Base-by-base conservation (phyloP, 352 stramenopile genomes). In the Phytopythium sindhum region DNA sequence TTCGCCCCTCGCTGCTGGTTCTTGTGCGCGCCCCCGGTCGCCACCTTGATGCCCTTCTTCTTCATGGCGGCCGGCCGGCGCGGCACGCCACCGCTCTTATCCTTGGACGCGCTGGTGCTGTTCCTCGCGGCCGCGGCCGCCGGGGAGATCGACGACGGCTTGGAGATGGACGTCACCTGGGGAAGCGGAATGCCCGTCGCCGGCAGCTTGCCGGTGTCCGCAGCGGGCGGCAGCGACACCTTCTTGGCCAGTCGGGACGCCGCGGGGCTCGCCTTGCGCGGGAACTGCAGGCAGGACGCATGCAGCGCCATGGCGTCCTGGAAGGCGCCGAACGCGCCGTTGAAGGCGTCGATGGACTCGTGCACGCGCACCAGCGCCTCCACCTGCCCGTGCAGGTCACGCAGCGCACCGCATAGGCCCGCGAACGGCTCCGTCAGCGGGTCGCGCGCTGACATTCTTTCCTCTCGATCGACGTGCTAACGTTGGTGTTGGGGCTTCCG, bases 221-320 rank as follows among this genome's bases (percentile, higher is more conserved):
- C 70, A 12, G 64, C 42, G 37, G 64, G 60, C 63, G 67, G 70
- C 11, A 65, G 64, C 15, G 58, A 65, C 58, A 60, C 67, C 55
- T 64, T 50, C 39, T 44, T 52, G 31, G 31, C 9, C 31, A 35
- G 29, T 17, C 50, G 26, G 8, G 35, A 28, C 21, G 11, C 45
- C 55, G 50, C 8, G 0, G 60, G 39, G 23, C 67, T 54, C 44
- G 61, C 39, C 28, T 66, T 63, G 48, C 70, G 64, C 4, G 81
- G 84, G 69, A 89, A 91, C 65, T 68, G 66, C 29, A 93, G 72
- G 69, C 84, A 93, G 37, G 81, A 91, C 58, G 78, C 82, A 52
- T 95, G 84, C 61, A 95, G 73, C 58, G 72, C 74, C 72, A 93
- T 92, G 55, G 81, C 84, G 50, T 77, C 79, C 67, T 91, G 83